Percentiles rank a stretch among this genome's conserved stretches.
Conservation (phyloP, 352 stramenopile species). For the Pythium brachiatum region DNA sequence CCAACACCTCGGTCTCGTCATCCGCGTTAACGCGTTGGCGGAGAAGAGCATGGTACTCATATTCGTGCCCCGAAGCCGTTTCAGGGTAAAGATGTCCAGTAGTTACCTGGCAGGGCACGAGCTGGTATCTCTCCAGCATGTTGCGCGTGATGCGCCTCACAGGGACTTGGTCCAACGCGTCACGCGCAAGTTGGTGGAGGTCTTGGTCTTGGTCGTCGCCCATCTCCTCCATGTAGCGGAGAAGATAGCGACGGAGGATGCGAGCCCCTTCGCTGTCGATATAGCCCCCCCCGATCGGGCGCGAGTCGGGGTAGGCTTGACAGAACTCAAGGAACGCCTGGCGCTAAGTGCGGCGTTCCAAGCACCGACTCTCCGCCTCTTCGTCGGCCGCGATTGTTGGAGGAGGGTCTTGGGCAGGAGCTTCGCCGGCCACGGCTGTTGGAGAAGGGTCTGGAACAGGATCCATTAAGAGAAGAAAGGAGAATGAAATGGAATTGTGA, state of each 20-base stretch:
- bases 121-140: background rate
- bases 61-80: background rate
- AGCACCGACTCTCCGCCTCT: background rate
- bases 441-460: no score
- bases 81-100: background rate
- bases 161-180: background rate
- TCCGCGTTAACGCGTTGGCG: background rate
- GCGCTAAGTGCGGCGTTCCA: background rate
- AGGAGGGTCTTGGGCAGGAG: background rate
- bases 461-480: no score
- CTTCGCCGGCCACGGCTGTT: no score
- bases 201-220: background rate
- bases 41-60: constrained; percentile 2
- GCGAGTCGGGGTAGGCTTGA: background rate
- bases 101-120: background rate
- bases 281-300: background rate
- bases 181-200: background rate
- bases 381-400: background rate
- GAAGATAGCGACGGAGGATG: background rate
- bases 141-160: background rate
- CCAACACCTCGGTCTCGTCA: background rate
- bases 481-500: no score
- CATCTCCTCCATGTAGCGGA: background rate
- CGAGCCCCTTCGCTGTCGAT: background rate
- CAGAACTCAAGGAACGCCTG: background rate